Percentiles rank a stretch among this genome's conserved stretches.
Conservation (phyloP, 805 yeast species). For the Teunomyces lycoperdinae region DNA sequence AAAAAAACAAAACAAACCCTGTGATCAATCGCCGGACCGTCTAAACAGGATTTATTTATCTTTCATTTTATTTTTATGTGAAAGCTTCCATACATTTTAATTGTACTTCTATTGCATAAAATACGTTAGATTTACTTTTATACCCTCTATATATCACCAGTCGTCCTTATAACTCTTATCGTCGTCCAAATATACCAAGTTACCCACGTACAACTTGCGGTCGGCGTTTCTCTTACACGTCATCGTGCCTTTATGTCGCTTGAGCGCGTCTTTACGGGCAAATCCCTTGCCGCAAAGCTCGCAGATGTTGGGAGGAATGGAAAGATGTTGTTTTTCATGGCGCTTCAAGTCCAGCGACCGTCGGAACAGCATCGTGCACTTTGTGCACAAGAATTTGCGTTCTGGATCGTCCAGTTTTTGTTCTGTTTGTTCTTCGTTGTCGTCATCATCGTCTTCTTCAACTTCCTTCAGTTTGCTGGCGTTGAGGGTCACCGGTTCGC, state of each 20-base stretch:
- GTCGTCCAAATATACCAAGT: conserved; percentile 23
- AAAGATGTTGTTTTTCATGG: conserved; percentile 72
- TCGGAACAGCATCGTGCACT: conserved; percentile 62
- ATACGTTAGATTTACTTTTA: background rate
- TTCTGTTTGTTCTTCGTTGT: conserved; percentile 5
- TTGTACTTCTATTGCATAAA: too few relatives aligned
- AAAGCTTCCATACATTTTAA: too few relatives aligned
- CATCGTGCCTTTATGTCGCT: conserved; percentile 69
- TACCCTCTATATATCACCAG: background rate
- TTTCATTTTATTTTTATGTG: too few relatives aligned
- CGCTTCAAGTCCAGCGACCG: conserved; percentile 69
- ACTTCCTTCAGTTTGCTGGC: conserved; percentile 7
- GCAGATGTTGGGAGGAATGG: conserved; percentile 73
- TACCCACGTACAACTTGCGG: conserved; percentile 38
- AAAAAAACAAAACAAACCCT: too few relatives aligned
- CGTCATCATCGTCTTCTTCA: conserved; percentile 7
- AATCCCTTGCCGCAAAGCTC: conserved; percentile 77
- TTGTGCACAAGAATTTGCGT: conserved; percentile 53
- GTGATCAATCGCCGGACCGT: too few relatives aligned
- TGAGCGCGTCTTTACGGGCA: conserved; percentile 79
- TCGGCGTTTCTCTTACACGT: conserved; percentile 74
- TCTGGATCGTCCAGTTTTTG: conserved; percentile 8
- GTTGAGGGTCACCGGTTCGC: conserved; percentile 18
- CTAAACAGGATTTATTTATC: too few relatives aligned
- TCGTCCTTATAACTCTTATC: conserved; percentile 5